Base-by-base conservation (phyloP, 371 early-diverging fungal genomes). In the Apophysomyces variabilis region DNA sequence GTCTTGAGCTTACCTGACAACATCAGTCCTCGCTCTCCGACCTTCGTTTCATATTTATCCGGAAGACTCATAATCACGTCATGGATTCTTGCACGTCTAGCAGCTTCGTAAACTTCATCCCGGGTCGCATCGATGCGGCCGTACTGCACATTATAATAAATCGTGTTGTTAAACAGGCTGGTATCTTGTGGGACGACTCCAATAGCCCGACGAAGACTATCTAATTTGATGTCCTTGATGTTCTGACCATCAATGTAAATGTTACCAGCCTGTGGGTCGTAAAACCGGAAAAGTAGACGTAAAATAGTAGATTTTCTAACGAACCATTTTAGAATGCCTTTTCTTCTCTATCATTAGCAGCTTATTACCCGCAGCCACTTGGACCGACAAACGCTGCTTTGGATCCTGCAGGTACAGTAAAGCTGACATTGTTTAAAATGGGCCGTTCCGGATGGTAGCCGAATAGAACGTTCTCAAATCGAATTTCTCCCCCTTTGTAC, bases 341-440 rank as follows among this genome's bases (percentile, higher is more conserved):
- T 18, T 8, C 7, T 18, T 14, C 18, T 5, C 13, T 13, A n/a
- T 35, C n/a, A 18, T 43, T 0, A 6, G 37, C 21, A 8, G 4
- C 41, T 7, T 12, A 60, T 73, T 76, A 82, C 85, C 92, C 98
- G 69, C 96, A 95, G 16, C 99, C 99, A 78, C 92, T 92, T 8
- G 96, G 95, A 0, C 99, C 99, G 1, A 98, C 97, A 77, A 99
- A 88, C 0, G 98, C 99, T 11, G 95, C 91, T 58, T 91, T 93
- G 21, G 87, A 82, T 14, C 99, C 98, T 0, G 90, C 85, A n/a
- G 92, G 91, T 11, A 99, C 89, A 32, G 83, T 86, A 69, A 99
- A 92, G 68, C 83, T 87, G 43, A 98, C 80, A 60, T 85, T 85
- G 59, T 89, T 80, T 60, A 97, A 69, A 64, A 95, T 94, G 5